Evolutionary conservation across 331 rosid genomes (phyloP), one percentile per base, ranked within the genome.

Genomic region (Acacia concinna): DNA sequence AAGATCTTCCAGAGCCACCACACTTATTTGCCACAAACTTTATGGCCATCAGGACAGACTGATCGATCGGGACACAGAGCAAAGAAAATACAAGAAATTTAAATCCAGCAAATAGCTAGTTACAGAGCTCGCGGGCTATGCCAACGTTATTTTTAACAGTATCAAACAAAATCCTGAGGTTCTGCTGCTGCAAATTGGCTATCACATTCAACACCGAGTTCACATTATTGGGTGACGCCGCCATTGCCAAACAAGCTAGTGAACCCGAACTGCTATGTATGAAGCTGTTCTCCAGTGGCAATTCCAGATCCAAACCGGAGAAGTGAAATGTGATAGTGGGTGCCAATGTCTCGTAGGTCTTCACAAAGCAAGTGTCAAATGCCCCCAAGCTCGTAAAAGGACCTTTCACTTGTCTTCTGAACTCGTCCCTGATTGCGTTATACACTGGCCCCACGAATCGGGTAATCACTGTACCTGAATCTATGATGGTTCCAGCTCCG

Each of bases 131-230:
- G 77, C 93, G 96, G 52, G 98, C 92, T 68, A 94, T 90, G 11
- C 98, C 98, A 83, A 94, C 80, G 37, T 82, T 85, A 59, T 90
- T 86, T 60, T 94, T 92, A 20, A 88, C 84, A 11, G 87, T 87
- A 81, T 94, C 98, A 78, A 89, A 94, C 96, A 94, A 68, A 81
- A 94, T 80, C 86, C 98, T 78, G 59, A 85, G 94, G 71, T 92
- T 94, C 88, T 92, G 96, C 62, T 92, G 97, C 89, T 94, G 97
- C 84, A 82, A 83, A 78, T 92, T 94, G 35, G 98, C 97, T 32
- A 92, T 92, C 40, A 94, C 97, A 52, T 94, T 54, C 62, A 54
- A 54, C 62, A 54, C 62, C 15, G 62, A 54, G 62, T 23, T 54
- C 62, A 54, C 62, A 23, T 54, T 54, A 54, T 23, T 54, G 13